Conservation (phyloP, 2,329 filamentous ascomycete genomes). For the Xylaria sp. region DNA sequence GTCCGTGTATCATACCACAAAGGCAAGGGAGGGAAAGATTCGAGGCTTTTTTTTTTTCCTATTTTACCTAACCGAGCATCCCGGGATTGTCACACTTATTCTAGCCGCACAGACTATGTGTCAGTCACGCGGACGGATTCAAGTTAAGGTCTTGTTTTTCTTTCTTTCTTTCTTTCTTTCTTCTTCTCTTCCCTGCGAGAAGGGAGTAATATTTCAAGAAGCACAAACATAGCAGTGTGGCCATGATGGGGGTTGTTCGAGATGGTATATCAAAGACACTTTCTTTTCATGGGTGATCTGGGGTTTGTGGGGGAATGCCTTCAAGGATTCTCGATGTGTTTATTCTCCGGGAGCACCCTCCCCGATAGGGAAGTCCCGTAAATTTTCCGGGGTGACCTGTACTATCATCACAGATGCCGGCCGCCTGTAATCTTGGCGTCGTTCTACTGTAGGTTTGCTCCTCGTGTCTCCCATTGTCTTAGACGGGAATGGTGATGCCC, state of each 20-base stretch:
- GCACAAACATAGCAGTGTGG: too few relatives aligned
- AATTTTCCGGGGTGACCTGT: too few relatives aligned
- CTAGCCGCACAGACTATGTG: background rate
- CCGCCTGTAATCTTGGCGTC: background rate
- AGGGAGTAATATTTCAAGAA: background rate
- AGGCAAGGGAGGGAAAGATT: background rate
- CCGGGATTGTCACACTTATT: background rate
- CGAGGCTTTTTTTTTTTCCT: background rate
- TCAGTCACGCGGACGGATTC: background rate
- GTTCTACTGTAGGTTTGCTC: background rate
- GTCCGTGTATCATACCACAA: background rate
- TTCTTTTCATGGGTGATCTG: too few relatives aligned
- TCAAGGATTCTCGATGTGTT: too few relatives aligned
- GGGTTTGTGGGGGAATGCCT: too few relatives aligned
- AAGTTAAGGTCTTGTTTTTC: background rate
- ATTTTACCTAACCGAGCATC: background rate
- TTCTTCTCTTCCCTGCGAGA: background rate
- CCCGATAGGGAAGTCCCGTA: too few relatives aligned
- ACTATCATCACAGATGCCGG: too few relatives aligned
- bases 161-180: background rate
- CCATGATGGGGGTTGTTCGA: too few relatives aligned
- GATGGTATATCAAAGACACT: too few relatives aligned
- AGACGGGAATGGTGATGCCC: background rate
- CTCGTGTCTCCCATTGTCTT: background rate
- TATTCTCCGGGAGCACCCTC: too few relatives aligned